Evolutionary conservation across 192 early-diverging fungal species (phyloP), one percentile per base, ranked within the genome.

Genomic region (Hyaloraphidium curvatum): DNA sequence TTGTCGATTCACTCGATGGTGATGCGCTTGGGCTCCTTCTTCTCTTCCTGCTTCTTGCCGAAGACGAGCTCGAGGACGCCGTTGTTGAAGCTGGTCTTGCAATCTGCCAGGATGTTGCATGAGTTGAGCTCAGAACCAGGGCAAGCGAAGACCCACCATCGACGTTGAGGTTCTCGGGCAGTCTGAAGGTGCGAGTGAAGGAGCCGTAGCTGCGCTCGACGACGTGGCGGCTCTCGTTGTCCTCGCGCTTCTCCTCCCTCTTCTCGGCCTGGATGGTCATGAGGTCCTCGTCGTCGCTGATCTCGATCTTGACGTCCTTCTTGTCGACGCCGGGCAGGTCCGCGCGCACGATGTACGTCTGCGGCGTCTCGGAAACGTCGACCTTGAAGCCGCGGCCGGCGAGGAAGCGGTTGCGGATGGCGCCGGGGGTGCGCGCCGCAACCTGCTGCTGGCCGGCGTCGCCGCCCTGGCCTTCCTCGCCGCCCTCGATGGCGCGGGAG

Each of bases 241-340:
- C 52, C 41, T 62, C 54, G 27, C 68, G 66, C 28, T 50, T 30
- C 30, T 60, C 58, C 2, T 28, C n/a, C 53, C 61, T 62, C 23
- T 62, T 50, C 55, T 67, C 62, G 31, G 64, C 68, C 21, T 41
- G 26, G 53, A 70, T 39, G 3, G 62, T 59, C n/a, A 70, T 53
- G 40, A 60, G 31, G 30, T 55, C 54, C 19, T 69, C 56, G 22
- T 62, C 40, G 56, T 58, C 52, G 0, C 28, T 17, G 54, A 70
- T 56, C 14, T 62, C 27, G 40, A 70, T 41, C 26, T 68, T 52
- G 3, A 57, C 58, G 52, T 59, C 33, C n/a, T 37, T 37, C 33
- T 37, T 37, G n/a, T n/a, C n/a, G 9, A 37, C 33, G 33, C 33
- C 33, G 9, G 33, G 33, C 7, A 37, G 33, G 33, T 37, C 33